Evolutionary conservation across 1,139 yeast genomes (phyloP).

Genomic region (Pichia sp.): DNA sequence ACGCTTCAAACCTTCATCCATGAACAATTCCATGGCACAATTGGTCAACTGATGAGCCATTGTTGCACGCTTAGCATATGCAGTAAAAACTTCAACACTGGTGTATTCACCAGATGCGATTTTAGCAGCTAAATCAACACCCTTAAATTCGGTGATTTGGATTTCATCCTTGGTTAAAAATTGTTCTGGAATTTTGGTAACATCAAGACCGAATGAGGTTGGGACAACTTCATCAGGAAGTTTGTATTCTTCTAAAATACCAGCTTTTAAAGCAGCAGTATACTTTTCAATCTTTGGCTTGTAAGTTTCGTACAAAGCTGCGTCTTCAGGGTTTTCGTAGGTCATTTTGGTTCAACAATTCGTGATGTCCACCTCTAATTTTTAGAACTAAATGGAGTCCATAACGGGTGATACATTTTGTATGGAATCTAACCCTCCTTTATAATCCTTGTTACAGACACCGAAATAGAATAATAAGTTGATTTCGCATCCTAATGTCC

Average conservation of each 20-base stretch:
- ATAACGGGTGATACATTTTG: too few relatives aligned
- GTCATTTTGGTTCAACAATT: too few relatives aligned
- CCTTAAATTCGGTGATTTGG: conserved; percentile 37
- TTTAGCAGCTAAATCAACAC: conserved; percentile 37
- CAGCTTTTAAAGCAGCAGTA: conserved; percentile 18
- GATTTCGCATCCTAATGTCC: too few relatives aligned
- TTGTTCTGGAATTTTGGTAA: conserved; percentile 36
- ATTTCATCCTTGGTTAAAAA: conserved; percentile 33
- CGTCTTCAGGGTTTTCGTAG: conserved; percentile 19
- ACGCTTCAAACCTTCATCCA: conserved; percentile 39
- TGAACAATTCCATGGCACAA: conserved; percentile 54
- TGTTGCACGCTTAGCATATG: conserved; percentile 52
- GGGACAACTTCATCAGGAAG: conserved; percentile 25
- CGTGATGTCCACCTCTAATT: too few relatives aligned
- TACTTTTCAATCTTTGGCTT: conserved; percentile 28
- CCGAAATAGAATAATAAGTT: too few relatives aligned
- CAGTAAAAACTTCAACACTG: conserved; percentile 48
- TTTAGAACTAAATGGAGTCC: too few relatives aligned
- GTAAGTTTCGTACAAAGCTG: conserved; percentile 20
- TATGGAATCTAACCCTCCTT: too few relatives aligned
- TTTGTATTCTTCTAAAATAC: conserved; percentile 25
- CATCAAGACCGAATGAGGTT: conserved; percentile 30
- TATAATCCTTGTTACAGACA: too few relatives aligned
- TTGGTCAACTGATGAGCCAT: conserved; percentile 49
- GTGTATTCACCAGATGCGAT: conserved; percentile 36